phyloP scores from a whole-genome alignment of 1,139 yeast genomes.

The Suhomyces yuchorum region DNA sequence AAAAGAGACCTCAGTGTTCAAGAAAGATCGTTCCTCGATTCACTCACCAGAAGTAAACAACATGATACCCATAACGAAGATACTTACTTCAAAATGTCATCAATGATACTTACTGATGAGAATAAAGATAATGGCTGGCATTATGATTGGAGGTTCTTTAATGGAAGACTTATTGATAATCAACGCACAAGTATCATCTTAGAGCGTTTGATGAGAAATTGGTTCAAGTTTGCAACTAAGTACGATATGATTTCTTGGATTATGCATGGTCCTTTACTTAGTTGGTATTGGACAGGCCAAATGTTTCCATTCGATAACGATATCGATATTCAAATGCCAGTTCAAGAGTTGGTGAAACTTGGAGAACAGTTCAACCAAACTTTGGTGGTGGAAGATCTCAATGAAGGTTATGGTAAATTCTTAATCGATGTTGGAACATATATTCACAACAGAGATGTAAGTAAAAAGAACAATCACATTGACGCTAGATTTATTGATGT shows the following conservation, averaged over 20 bases:
- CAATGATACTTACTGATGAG: conserved; percentile 16
- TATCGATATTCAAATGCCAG: conserved; percentile 27
- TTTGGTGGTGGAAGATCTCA: conserved; percentile 26
- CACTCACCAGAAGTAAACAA: conserved; percentile 22
- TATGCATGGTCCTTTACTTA: conserved; percentile 24
- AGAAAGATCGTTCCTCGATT: conserved; percentile 24
- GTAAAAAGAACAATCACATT: conserved; percentile 24
- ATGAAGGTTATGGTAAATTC: conserved; percentile 30
- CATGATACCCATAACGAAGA: conserved; percentile 18
- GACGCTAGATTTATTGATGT: conserved; percentile 33
- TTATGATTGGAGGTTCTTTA: conserved; percentile 26
- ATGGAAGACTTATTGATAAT: conserved; percentile 20
- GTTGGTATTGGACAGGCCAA: conserved; percentile 28
- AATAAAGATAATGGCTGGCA: conserved; percentile 27
- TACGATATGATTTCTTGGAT: conserved; percentile 33
- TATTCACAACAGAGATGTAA: conserved; percentile 27
- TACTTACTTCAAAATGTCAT: conserved; percentile 23
- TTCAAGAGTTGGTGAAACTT: conserved; percentile 19
- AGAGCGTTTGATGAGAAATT: conserved; percentile 35
- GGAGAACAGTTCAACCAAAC: conserved; percentile 23
- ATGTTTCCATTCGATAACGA: conserved; percentile 26
- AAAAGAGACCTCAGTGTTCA: conserved; percentile 6
- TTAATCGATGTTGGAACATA: conserved; percentile 30
- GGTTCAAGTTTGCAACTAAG: conserved; percentile 38
- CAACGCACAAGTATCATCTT: conserved; percentile 28